Evolutionary conservation across 2,329 filamentous ascomycete genomes (phyloP), one percentile per base, ranked within the genome.

Genomic region (Rosellinia necatrix): DNA sequence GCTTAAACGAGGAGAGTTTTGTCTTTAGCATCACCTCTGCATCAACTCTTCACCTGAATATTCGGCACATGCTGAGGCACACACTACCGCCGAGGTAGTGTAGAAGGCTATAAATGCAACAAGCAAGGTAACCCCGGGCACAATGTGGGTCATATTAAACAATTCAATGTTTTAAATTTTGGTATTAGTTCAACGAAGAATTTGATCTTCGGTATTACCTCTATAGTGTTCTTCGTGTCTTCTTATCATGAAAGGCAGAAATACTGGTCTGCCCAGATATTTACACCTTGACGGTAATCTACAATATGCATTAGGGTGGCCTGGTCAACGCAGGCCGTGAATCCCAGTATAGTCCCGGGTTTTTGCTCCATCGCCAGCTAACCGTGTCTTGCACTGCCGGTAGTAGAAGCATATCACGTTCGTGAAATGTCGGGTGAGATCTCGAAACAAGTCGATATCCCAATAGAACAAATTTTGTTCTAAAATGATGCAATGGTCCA

Each of bases 201-300:
- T 27, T 59, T 43, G 10, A 17, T 59, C 49, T 62, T 56, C 19
- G 10, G 22, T 9, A 56, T 53, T 60, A 56, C 58, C 54, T 60
- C 51, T 52, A 19, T 41, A 19, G 25, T 30, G 46, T 15, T 58
- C 49, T 44, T 57, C 47, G 27, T 54, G 6, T 54, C 50, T 58
- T 49, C 38, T 53, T 48, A 24, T 54, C 54, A 47, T 61, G 57
- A 66, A 60, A 53, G 54, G 56, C 58, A 63, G 48, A 59, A 60
- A 61, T 46, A n/a, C 51, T 60, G 58, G 55, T 58, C 25, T 42
- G 47, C 55, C 54, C 44, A 42, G 58, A 58, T 68, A 61, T 66
- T 57, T 65, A 63, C 59, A 62, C 53, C 53, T 59, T 61, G 53
- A 50, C 12, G 32, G 55, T 50, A 53, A 34, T 43, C 44, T 58